phyloP scores from a whole-genome alignment of 2,329 filamentous ascomycete species.

The Samsoniella hepiali region DNA sequence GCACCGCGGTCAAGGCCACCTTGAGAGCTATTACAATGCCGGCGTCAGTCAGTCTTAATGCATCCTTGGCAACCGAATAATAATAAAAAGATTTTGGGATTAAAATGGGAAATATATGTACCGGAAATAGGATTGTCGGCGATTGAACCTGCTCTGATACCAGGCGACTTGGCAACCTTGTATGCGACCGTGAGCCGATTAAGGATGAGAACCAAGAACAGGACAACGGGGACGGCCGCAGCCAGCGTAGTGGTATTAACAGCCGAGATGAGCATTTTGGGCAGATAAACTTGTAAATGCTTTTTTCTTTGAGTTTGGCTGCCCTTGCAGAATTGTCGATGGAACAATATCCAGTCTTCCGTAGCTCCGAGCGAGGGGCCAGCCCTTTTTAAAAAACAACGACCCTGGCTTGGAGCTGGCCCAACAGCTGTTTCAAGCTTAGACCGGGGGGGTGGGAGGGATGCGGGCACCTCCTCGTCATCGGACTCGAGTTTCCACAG shows the following conservation, averaged over 20 bases:
- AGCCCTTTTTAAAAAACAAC: constrained; percentile 1
- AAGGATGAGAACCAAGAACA: not conserved
- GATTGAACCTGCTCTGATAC: constrained; percentile 8
- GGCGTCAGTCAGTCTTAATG: not conserved
- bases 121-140: constrained; percentile 10
- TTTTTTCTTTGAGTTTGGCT: constrained; percentile 1
- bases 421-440: constrained; percentile 10
- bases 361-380: not conserved
- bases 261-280: constrained; percentile 3
- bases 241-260: constrained; percentile 5
- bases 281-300: too few species aligned
- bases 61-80: too few species aligned
- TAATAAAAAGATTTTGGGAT: not conserved
- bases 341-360: not conserved
- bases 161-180: constrained; percentile 9
- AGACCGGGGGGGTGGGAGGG: not conserved
- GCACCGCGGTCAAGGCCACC: not conserved
- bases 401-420: not conserved
- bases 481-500: not conserved
- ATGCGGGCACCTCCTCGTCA: not conserved
- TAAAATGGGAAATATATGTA: not conserved
- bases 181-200: not conserved
- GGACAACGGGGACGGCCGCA: constrained; percentile 1
- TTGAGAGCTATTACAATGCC: not conserved
- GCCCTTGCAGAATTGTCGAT: not conserved